phyloP scores from a whole-genome alignment of 1,284 basidiomycete species.

The Sporisorium reilianum region DNA sequence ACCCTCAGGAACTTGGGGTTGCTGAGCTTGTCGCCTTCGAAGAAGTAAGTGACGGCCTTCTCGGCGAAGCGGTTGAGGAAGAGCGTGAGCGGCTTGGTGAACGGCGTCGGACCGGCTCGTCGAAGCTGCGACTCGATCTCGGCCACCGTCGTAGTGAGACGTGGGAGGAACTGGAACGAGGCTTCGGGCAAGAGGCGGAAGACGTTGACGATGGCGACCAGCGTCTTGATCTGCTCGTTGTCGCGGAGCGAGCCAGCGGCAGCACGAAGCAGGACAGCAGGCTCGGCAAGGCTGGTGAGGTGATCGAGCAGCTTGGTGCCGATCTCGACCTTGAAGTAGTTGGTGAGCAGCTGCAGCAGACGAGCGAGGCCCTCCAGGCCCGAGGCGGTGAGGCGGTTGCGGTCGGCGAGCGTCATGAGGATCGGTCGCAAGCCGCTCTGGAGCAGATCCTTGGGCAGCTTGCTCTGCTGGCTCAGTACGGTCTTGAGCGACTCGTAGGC shows the following conservation, averaged over 20 bases:
- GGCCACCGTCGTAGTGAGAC: slow-evolving; percentile 87
- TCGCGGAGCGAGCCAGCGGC: slow-evolving; percentile 73
- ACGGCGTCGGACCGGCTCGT: slow-evolving; percentile 88
- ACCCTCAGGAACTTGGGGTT: slow-evolving; percentile 68
- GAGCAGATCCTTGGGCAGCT: slow-evolving; percentile 93
- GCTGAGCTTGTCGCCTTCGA: slow-evolving; percentile 77
- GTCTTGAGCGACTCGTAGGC: slow-evolving; percentile 93
- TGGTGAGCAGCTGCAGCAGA: slow-evolving; percentile 93
- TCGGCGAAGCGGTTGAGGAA: slow-evolving; percentile 90
- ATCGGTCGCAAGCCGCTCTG: slow-evolving; percentile 96
- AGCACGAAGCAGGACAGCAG: slow-evolving; percentile 58
- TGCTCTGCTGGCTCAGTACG: slow-evolving; percentile 85
- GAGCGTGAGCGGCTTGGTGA: slow-evolving; percentile 91
- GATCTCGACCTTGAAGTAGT: slow-evolving; percentile 99
- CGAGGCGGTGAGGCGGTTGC: slow-evolving; percentile 91
- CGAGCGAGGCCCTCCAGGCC: slow-evolving; percentile 92
- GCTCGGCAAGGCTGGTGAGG: slow-evolving; percentile 65
- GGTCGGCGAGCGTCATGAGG: slow-evolving; percentile 96
- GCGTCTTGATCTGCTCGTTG: slow-evolving; percentile 90
- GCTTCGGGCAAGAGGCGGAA: slow-evolving; percentile 90
- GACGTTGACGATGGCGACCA: slow-evolving; percentile 93
- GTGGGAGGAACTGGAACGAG: slow-evolving; percentile 90
- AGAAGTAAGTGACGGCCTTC: slow-evolving; percentile 87
- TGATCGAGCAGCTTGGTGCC: slow-evolving; percentile 97
- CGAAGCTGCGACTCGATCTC: slow-evolving; percentile 92